A percentile compares a stretch with the other conserved stretches of the same genome.
phyloP scores from a whole-genome alignment of 2,329 filamentous ascomycete genomes.

The Colletotrichum magnum region DNA sequence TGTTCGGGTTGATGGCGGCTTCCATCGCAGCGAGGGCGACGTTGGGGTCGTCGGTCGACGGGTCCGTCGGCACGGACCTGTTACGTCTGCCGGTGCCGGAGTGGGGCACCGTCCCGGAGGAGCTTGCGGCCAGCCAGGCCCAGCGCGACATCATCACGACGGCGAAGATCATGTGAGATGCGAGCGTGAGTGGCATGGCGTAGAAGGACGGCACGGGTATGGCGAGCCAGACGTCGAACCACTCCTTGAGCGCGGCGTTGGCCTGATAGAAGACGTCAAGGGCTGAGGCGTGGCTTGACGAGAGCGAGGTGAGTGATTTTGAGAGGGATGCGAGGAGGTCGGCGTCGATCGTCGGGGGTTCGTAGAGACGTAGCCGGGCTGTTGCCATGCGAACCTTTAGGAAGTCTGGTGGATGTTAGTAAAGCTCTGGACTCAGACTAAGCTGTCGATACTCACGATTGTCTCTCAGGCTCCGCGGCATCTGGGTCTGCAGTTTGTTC shows the following conservation, averaged over 20 bases:
- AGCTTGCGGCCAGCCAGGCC: conserved; percentile 59
- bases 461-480: conserved; percentile 56
- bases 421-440: no score
- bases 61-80: not conserved
- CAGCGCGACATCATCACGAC: conserved; percentile 65
- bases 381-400: conserved; percentile 58
- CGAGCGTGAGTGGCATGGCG: conserved; percentile 60
- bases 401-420: conserved; percentile 50
- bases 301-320: conserved; percentile 57
- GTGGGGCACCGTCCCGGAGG: not conserved
- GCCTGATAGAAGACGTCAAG: conserved; percentile 66
- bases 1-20: conserved; percentile 23
- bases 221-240: conserved; percentile 64
- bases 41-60: conserved; percentile 8
- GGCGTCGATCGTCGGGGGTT: conserved; percentile 61
- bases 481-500: conserved; percentile 53
- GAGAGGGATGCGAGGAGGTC: conserved; percentile 57
- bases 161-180: conserved; percentile 64
- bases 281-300: conserved; percentile 55
- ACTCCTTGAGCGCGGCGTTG: conserved; percentile 61
- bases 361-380: conserved; percentile 60
- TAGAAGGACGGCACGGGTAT: conserved; percentile 60
- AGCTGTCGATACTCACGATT: no score
- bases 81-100: no score
- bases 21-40: conserved; percentile 26